Evolutionary conservation across 148 eudicot species (phyloP).

Genomic region (Spergularia bocconei): DNA sequence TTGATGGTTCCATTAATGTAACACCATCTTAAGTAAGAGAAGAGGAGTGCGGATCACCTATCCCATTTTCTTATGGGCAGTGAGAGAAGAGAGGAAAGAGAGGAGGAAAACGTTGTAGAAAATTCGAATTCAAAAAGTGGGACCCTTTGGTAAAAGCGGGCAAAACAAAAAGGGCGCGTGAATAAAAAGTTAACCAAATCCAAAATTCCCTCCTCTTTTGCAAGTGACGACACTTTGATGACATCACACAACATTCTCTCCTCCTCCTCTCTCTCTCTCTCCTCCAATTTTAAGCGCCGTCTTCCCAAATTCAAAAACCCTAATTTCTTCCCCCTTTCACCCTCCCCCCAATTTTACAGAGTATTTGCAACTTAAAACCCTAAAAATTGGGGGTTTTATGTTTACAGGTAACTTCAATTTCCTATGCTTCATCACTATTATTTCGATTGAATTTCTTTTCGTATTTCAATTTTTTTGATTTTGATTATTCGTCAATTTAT

Average conservation of each 20-base stretch:
- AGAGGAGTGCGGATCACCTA: no score
- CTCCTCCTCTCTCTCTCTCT: neutral
- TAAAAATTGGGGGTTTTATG: neutral
- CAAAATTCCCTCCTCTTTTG: no score
- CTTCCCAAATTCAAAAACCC: conserved; percentile 2
- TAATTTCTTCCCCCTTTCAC: neutral
- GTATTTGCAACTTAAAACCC: neutral
- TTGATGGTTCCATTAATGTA: no score
- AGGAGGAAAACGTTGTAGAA: neutral
- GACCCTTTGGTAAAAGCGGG: no score
- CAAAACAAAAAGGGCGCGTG: no score
- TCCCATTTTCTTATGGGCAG: no score
- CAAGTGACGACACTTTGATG: neutral
- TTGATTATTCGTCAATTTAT: no score
- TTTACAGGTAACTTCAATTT: neutral
- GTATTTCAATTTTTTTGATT: neutral
- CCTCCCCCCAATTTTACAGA: neutral
- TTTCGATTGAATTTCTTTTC: neutral
- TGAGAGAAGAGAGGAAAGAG: no score
- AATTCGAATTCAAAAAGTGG: conserved; percentile 3
- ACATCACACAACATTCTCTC: neutral
- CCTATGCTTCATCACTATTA: neutral
- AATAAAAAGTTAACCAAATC: no score
- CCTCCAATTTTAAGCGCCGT: conserved; percentile 14
- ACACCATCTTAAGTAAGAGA: no score